Evolutionary conservation across 2,329 filamentous ascomycete genomes (phyloP), one percentile per base, ranked within the genome.

Genomic region (Pseudogymnoascus sp.): DNA sequence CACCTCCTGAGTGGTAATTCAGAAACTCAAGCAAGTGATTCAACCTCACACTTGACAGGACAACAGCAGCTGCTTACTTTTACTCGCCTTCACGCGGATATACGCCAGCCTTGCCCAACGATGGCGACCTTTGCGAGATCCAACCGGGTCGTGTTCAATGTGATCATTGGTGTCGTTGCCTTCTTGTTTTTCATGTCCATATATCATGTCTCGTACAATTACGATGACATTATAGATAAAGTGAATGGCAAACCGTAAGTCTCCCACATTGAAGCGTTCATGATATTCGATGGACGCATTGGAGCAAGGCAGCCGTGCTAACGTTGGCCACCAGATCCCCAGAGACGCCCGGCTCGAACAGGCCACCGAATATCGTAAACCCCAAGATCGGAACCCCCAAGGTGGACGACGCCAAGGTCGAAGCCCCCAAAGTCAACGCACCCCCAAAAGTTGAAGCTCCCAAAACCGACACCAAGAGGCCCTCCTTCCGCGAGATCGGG

Each of bases 401-500:
- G n/a, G 23, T 53, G 8, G 47, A 31, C 17, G 47, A 53, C 23
- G 4, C 47, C 47, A 53, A 53, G 8, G 47, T 53, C 17, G 44
- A n/a, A 47, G 21, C 42, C 42, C 42, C 42, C 38, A 42, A 47
- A 13, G 42, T 15, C 13, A 19, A 15, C 15, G 44, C 8, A 50
- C 5, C 44, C 44, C 44, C 44, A 17, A 44, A 47, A 5, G 42
- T 26, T 26, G 42, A 15, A 47, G 42, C 42, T 21, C 42, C 42
- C 13, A 47, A 47, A 47, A 10, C 21, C 19, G 40, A 23, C 19
- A 53, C 23, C 44, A 26, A 50, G 21, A 50, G 47, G 26, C 68
- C 65, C 33, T 64, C 67, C 8, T 75, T 74, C 67, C 70, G 72
- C 61, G 72, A 76, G 15, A 70, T 78, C 53, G 75, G 73, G 5